Conservation (phyloP, 2,329 filamentous ascomycete species). For the Alternaria brassicicola region DNA sequence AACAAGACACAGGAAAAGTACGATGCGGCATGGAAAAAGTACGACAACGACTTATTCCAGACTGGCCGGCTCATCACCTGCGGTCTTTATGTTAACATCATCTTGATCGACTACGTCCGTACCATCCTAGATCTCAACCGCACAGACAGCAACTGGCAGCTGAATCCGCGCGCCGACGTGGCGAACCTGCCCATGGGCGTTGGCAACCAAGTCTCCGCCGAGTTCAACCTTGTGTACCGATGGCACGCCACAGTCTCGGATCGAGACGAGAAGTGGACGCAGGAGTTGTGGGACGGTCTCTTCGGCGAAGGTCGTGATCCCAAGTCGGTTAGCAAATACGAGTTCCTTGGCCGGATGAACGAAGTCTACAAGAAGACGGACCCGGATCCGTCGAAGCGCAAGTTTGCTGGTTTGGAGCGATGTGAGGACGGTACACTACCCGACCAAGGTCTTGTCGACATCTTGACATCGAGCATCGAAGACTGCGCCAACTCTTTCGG, state of each 20-base stretch:
- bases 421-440: slow-evolving; percentile 70
- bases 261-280: slow-evolving; percentile 80
- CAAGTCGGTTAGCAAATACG: slow-evolving; percentile 61
- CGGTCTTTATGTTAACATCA: slow-evolving; percentile 61
- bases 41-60: slow-evolving; percentile 58
- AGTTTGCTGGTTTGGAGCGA: slow-evolving; percentile 70
- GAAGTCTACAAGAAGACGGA: slow-evolving; percentile 67
- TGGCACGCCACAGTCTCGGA: slow-evolving; percentile 83
- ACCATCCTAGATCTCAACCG: slow-evolving; percentile 66
- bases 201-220: slow-evolving; percentile 82
- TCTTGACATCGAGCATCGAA: slow-evolving; percentile 72
- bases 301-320: slow-evolving; percentile 57
- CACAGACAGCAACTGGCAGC: slow-evolving; percentile 77
- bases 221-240: slow-evolving; percentile 87
- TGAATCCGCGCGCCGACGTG: slow-evolving; percentile 76
- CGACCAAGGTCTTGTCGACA: slow-evolving; percentile 77
- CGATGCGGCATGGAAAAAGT: slow-evolving; percentile 45
- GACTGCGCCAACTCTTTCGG: slow-evolving; percentile 70
- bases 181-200: slow-evolving; percentile 69
- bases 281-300: slow-evolving; percentile 56
- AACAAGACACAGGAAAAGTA: slow-evolving; percentile 26
- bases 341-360: slow-evolving; percentile 67
- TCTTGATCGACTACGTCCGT: slow-evolving; percentile 60
- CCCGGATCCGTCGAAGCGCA: slow-evolving; percentile 70
- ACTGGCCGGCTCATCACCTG: slow-evolving; percentile 59